phyloP scores from a whole-genome alignment of 1,284 basidiomycete genomes.

The Retiboletus flavoniger region DNA sequence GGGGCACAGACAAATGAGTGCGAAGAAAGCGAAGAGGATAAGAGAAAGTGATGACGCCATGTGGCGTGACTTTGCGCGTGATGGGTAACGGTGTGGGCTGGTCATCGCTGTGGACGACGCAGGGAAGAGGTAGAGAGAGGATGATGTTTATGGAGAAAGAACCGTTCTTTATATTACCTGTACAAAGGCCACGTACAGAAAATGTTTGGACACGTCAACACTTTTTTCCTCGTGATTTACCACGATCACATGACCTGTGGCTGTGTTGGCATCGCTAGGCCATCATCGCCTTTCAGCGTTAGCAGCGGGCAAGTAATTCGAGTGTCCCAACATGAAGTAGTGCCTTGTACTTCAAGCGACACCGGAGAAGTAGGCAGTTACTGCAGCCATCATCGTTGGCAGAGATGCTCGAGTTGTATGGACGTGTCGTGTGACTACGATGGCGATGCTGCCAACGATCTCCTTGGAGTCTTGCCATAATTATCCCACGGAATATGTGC shows the following conservation, averaged over 20 bases:
- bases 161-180: constrained; percentile 26
- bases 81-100: constrained; percentile 43
- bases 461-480: too few relatives aligned
- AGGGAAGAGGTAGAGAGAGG: constrained; percentile 8
- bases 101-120: constrained; percentile 36
- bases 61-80: constrained; percentile 58
- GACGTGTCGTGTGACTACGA: too few relatives aligned
- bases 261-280: too few relatives aligned
- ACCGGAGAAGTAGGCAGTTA: too few relatives aligned
- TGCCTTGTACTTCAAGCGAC: too few relatives aligned
- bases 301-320: too few relatives aligned
- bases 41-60: constrained; percentile 65
- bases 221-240: constrained; percentile 17
- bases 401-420: too few relatives aligned
- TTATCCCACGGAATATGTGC: too few relatives aligned
- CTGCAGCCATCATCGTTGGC: too few relatives aligned
- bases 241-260: constrained; percentile 28
- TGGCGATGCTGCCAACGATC: too few relatives aligned
- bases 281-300: too few relatives aligned
- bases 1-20: constrained; percentile 63
- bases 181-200: constrained; percentile 28
- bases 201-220: constrained; percentile 32
- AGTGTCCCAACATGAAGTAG: too few relatives aligned
- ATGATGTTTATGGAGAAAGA: constrained; percentile 4
- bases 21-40: constrained; percentile 61